Evolutionary conservation across 495 filamentous ascomycete genomes (phyloP).

Genomic region (Penicillium waksmanii): DNA sequence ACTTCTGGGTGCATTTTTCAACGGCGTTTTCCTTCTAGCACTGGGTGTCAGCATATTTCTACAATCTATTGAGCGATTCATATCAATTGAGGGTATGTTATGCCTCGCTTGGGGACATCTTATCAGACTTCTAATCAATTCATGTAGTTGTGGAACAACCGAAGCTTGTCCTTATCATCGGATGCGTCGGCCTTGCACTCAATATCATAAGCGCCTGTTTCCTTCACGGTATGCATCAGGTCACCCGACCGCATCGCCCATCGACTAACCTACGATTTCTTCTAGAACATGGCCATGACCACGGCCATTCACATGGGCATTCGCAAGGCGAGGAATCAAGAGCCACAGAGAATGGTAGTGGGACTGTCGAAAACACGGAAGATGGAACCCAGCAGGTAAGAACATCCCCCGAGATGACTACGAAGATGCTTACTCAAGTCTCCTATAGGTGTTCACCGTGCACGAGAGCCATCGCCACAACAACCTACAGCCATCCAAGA

Average conservation of each 20-base stretch:
- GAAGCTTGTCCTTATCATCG: slow-evolving; percentile 74
- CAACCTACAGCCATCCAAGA: slow-evolving; percentile 1
- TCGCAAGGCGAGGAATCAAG: slow-evolving; percentile 17
- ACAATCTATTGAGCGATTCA: slow-evolving; percentile 82
- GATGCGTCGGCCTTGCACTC: slow-evolving; percentile 73
- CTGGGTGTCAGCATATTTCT: slow-evolving; percentile 93
- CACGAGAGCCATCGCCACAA: slow-evolving; percentile 16
- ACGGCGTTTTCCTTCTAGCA: slow-evolving; percentile 86
- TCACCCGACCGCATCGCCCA: not conserved
- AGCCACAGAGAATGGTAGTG: slow-evolving; percentile 19
- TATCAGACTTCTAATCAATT: slow-evolving; percentile 14
- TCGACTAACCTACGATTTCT: not conserved
- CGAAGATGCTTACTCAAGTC: too few relatives aligned
- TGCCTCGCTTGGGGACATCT: not conserved
- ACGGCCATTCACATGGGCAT: slow-evolving; percentile 26
- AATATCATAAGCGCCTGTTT: slow-evolving; percentile 78
- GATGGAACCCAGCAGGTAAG: not conserved
- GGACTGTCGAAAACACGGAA: not conserved
- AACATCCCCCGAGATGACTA: too few relatives aligned
- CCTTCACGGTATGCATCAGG: slow-evolving; percentile 61
- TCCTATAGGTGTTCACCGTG: not conserved
- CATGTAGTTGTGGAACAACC: slow-evolving; percentile 66
- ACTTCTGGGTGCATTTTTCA: slow-evolving; percentile 87
- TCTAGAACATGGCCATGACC: slow-evolving; percentile 12
- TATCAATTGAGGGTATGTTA: slow-evolving; percentile 50